Conservation (phyloP, 2,329 filamentous ascomycete species). For the Fusarium odoratissimum region DNA sequence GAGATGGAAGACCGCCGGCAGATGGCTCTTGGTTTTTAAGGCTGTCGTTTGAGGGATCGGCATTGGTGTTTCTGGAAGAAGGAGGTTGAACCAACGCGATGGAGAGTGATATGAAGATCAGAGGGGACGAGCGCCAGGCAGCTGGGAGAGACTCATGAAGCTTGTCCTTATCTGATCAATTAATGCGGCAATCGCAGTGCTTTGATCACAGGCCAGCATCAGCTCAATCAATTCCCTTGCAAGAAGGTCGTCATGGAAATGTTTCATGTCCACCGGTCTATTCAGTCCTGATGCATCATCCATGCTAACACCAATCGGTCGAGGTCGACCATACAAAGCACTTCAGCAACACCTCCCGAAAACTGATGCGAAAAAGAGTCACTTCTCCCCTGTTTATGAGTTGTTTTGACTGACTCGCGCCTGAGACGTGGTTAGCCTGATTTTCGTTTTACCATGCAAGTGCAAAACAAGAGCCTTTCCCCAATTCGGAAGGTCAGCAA, state of each 20-base stretch:
- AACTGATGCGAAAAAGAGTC: rapidly evolving
- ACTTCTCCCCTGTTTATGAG: rapidly evolving
- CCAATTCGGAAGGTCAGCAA: not conserved
- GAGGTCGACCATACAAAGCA: not conserved
- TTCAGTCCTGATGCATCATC: too few relatives aligned
- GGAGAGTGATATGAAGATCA: not conserved
- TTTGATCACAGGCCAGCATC: not conserved
- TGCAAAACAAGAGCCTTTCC: not conserved
- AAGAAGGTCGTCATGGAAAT: too few relatives aligned
- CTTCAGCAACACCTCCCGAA: not conserved
- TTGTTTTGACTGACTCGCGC: not conserved
- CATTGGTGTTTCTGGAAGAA: not conserved
- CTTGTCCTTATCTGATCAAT: not conserved
- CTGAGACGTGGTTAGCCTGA: not conserved
- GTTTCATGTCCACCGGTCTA: too few relatives aligned
- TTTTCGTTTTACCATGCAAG: not conserved
- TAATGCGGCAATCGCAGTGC: not conserved
- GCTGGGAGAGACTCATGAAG: not conserved
- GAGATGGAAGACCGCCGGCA: not conserved
- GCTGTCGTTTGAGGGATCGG: not conserved
- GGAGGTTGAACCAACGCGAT: not conserved
- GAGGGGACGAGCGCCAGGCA: not conserved
- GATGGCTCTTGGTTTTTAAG: not conserved
- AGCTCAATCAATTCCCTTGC: too few relatives aligned
- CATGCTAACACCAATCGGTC: not conserved